phyloP scores from a whole-genome alignment of 2,329 filamentous ascomycete species.

The Pseudocercospora cruenta region DNA sequence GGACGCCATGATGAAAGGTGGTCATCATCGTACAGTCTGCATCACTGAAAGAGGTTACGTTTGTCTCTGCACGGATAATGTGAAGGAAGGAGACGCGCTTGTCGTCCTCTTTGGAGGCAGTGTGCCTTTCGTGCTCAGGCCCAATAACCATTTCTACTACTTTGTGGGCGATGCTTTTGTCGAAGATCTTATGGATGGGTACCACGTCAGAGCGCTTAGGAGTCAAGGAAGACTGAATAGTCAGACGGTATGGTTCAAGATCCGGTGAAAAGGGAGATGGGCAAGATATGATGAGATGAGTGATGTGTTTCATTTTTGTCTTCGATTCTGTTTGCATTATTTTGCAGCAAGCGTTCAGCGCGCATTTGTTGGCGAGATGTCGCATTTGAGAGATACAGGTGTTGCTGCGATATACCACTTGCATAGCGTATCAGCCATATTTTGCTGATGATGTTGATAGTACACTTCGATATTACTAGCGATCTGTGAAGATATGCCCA shows the following conservation, averaged over 20 bases:
- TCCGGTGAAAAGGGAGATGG: neutral
- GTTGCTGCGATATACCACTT: neutral
- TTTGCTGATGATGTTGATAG: neutral
- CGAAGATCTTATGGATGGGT: neutral
- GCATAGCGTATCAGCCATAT: neutral
- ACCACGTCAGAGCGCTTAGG: neutral
- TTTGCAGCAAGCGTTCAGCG: neutral
- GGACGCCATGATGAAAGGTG: slow-evolving; percentile 16
- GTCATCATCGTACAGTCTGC: slow-evolving; percentile 13
- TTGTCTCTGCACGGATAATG: neutral
- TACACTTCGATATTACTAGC: too few relatives aligned
- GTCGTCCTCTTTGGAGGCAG: slow-evolving; percentile 5
- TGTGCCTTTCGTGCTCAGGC: slow-evolving; percentile 9
- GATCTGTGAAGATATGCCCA: too few relatives aligned
- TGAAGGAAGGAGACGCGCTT: slow-evolving; percentile 1
- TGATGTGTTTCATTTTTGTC: neutral
- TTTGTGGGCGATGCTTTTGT: neutral
- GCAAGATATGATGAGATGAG: neutral
- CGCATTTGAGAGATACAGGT: neutral
- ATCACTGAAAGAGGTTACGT: slow-evolving; percentile 3
- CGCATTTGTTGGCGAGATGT: neutral
- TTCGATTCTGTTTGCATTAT: neutral
- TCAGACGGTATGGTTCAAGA: neutral
- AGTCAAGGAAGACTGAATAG: neutral
- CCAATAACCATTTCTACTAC: neutral